These are phyloP conservation scores for Aleurites moluccanus DNA, from an alignment of 441 rosid genomes.

Conservation along the genomic window DNA sequence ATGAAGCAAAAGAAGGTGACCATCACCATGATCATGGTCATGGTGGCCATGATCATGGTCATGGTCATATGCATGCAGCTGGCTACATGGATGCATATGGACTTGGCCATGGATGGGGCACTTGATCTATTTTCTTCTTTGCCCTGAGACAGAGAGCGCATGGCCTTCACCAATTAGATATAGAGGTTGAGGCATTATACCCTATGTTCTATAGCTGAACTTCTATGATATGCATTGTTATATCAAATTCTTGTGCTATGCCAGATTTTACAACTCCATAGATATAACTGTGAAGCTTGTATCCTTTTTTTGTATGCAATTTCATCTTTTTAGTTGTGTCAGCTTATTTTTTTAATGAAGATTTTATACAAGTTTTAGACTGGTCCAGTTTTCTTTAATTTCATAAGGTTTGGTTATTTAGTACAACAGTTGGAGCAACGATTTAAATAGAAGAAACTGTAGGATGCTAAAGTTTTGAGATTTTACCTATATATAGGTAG, in stretches of 20 bases:
- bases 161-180: not conserved
- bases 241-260: not conserved
- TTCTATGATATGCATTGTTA: not conserved
- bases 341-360: not conserved
- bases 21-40: conserved; percentile 33
- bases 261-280: not conserved
- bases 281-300: not conserved
- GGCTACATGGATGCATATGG: conserved; percentile 73
- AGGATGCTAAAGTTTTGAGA: too few species aligned
- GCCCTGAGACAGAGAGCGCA: not conserved
- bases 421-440: too few species aligned
- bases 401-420: too few species aligned
- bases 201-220: not conserved
- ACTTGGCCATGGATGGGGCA: conserved; percentile 68
- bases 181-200: too few species aligned
- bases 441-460: too few species aligned
- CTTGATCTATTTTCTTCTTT: conserved; percentile 34
- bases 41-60: conserved; percentile 25
- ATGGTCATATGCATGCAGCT: conserved; percentile 29
- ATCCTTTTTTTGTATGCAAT: not conserved
- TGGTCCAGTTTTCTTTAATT: not conserved
- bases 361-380: not conserved
- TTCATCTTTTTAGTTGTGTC: not conserved
- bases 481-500: too few species aligned
- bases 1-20: conserved; percentile 48